A percentile compares a stretch with the other conserved stretches of the same genome.
Evolutionary conservation across 169 alveolate species (phyloP).

Genomic region (Cryptosporidium baileyi): DNA sequence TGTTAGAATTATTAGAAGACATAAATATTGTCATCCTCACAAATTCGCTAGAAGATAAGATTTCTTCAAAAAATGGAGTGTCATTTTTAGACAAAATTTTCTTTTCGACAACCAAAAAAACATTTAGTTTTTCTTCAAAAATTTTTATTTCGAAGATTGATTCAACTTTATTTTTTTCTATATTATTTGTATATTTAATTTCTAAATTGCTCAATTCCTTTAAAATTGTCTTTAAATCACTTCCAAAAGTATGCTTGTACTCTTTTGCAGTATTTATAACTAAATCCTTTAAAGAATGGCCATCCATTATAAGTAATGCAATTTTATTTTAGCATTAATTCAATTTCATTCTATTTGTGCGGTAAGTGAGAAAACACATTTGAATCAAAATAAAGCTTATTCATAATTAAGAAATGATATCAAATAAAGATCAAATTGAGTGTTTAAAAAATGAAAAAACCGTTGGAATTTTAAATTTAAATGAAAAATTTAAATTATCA

Average conservation of each 20-base stretch:
- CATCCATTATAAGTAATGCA: background rate
- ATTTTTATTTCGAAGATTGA: background rate
- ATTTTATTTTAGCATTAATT: background rate
- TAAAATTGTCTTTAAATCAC: conserved; percentile 11
- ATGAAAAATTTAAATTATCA: background rate
- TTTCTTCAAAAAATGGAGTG: background rate
- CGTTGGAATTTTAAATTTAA: background rate
- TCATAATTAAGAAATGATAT: no score
- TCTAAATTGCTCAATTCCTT: background rate
- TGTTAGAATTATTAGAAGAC: background rate
- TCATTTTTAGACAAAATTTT: background rate
- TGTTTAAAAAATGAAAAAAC: background rate
- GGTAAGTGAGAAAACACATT: background rate
- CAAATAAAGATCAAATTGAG: no score
- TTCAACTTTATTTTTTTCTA: background rate
- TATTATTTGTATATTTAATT: background rate
- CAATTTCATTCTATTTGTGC: background rate
- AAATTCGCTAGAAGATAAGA: background rate
- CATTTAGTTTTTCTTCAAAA: background rate
- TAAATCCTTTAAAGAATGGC: background rate
- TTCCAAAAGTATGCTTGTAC: conserved; percentile 18
- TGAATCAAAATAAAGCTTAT: background rate
- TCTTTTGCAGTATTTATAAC: conserved; percentile 12
- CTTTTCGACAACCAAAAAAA: background rate
- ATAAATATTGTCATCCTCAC: background rate